Evolutionary conservation across 2,329 filamentous ascomycete species (phyloP).

Genomic region (Aspergillus puulaauensis): DNA sequence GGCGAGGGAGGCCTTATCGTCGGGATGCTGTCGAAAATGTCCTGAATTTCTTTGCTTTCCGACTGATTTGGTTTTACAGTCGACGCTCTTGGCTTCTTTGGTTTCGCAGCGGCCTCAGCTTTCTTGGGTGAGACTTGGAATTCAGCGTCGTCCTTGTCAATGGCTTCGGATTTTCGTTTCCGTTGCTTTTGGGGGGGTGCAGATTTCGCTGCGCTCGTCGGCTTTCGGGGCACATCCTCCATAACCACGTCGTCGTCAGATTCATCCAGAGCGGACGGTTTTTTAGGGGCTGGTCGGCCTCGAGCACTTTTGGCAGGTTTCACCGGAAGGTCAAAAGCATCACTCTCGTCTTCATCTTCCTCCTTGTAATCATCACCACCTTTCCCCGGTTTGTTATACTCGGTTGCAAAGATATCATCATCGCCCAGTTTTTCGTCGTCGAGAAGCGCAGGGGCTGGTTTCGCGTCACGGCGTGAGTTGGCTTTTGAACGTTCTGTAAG

Average conservation of each 20-base stretch:
- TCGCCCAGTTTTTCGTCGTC: slow-evolving; percentile 68
- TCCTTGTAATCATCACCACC: slow-evolving; percentile 67
- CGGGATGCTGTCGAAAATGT: slow-evolving; percentile 85
- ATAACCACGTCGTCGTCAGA: slow-evolving; percentile 52
- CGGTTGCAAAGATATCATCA: slow-evolving; percentile 82
- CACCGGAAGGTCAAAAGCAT: slow-evolving; percentile 61
- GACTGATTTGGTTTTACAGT: slow-evolving; percentile 65
- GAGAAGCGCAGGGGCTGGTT: slow-evolving; percentile 42
- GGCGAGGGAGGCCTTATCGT: slow-evolving; percentile 81
- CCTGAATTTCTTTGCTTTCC: slow-evolving; percentile 72
- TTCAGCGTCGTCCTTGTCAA: slow-evolving; percentile 55
- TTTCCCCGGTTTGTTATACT: slow-evolving; percentile 65
- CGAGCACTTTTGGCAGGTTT: slow-evolving; percentile 58
- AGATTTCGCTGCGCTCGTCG: slow-evolving; percentile 49
- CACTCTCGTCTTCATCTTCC: slow-evolving; percentile 52
- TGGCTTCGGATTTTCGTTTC: slow-evolving; percentile 60
- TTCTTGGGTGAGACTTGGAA: slow-evolving; percentile 62
- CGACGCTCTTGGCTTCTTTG: slow-evolving; percentile 54
- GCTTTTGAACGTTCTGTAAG: slow-evolving; percentile 47
- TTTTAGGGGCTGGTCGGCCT: slow-evolving; percentile 42
- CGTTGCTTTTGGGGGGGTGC: slow-evolving; percentile 34
- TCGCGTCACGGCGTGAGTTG: slow-evolving; percentile 17
- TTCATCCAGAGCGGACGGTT: slow-evolving; percentile 29
- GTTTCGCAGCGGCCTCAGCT: slow-evolving; percentile 36
- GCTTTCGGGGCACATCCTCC: slow-evolving; percentile 49